Base-by-base conservation (phyloP, 108 stramenopile genomes). In the Asterionellopsis glacialis region DNA sequence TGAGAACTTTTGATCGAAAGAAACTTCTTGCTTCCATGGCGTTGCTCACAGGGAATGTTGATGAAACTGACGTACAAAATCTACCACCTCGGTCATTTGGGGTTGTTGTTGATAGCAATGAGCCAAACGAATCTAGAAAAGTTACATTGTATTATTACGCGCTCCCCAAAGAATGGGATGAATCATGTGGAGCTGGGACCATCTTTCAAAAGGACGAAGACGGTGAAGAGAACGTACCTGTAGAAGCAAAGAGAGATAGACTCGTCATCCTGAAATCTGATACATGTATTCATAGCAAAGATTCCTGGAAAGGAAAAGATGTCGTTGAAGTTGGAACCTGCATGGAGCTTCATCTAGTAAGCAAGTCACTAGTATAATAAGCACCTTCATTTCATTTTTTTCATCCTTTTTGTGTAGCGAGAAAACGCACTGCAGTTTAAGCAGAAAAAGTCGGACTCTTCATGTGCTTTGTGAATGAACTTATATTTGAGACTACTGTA, bases 1-100 rank as follows among this genome's bases (percentile, higher is more conserved):
- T 77, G 16, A 47, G 69, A 22, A 45, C 43, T 11, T 79, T 72
- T 68, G 73, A 75, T 70, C 69, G 73, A 21, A 74, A 73, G 50
- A 45, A 69, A 18, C 45, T 63, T 3, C 39, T 63, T 23, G 66
- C 77, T n/a, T 73, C 77, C n/a, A 0, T 70, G 60, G 59, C 45
- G 1, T 59, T 78, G 0, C 51, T 74, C 11, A 61, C 39, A 19
- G 77, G 70, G 14, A 63, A 43, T 42, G 60, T 55, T 12, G 51
- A 66, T 21, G 28, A 22, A 9, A 59, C 54, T 26, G 26, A 27
- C 1, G 15, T 24, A 15, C 45, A 57, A 24, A 38, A 28, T 25
- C 22, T 25, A 24, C 5, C 33, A 19, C 55, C 65, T 1, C n/a
- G 44, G 12, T 40, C 44, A 42, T 33, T 65, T 11, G n/a, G 43